Conservation (phyloP, 345 rosid genomes). For the Eucalyptus tenuipes region DNA sequence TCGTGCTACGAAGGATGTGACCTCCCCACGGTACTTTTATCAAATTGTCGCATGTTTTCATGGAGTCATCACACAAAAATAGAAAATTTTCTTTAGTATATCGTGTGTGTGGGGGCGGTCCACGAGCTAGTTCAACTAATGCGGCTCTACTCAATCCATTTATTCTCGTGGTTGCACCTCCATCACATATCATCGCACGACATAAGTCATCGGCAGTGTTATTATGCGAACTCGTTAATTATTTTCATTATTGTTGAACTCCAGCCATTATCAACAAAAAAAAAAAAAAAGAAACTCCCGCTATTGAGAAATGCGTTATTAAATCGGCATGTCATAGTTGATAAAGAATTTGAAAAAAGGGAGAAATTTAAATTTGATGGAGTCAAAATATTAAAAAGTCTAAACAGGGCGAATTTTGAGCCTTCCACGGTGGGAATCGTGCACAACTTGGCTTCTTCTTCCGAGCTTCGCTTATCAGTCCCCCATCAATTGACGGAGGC, state of each 20-base stretch:
- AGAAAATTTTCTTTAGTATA: background rate
- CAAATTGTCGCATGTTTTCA: background rate
- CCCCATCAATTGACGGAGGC: background rate
- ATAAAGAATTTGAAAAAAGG: background rate
- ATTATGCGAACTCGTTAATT: fast-evolving
- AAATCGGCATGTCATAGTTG: background rate
- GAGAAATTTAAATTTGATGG: background rate
- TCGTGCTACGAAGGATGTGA: background rate
- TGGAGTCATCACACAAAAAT: background rate
- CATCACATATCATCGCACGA: background rate
- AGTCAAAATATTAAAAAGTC: background rate
- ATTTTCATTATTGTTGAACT: background rate
- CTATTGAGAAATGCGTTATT: background rate
- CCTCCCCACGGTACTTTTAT: background rate
- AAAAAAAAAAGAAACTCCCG: no score
- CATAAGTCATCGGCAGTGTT: fast-evolving
- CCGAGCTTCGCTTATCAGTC: background rate
- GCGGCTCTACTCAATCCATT: background rate
- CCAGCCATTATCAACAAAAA: no score
- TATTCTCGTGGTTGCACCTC: background rate
- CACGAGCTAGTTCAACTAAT: background rate
- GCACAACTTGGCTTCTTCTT: background rate
- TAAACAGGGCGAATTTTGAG: background rate
- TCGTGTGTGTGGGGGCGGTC: background rate
- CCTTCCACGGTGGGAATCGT: background rate